Percentiles rank a stretch among this genome's conserved stretches.
These are phyloP conservation scores for Rutidosis leptorrhynchoides DNA, from an alignment of 129 eudicot genomes.

Conservation along the genomic window DNA sequence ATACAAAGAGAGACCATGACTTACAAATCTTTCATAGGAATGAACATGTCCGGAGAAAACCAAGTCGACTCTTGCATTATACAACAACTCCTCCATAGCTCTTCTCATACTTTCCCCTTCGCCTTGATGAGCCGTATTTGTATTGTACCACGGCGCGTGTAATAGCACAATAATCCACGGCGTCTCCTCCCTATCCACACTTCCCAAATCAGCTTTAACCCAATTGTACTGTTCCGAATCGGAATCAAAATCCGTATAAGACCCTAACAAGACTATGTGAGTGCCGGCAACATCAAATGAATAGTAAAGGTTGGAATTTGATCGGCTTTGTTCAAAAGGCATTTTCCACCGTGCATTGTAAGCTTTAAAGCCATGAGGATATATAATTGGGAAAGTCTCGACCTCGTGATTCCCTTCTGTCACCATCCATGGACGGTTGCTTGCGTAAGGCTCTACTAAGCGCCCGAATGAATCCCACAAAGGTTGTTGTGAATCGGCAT, in stretches of 20 bases:
- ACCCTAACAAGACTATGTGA: slow-evolving; percentile 70
- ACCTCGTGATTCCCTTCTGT: slow-evolving; percentile 83
- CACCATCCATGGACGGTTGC: slow-evolving; percentile 87
- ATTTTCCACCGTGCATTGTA: slow-evolving; percentile 77
- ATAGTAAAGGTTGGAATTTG: slow-evolving; percentile 63
- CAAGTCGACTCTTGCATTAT: slow-evolving; percentile 50
- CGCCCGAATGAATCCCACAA: slow-evolving; percentile 89
- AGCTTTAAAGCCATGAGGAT: slow-evolving; percentile 56
- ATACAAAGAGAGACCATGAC: too few relatives aligned
- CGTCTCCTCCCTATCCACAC: slow-evolving; percentile 43
- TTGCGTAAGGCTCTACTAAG: slow-evolving; percentile 75
- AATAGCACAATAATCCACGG: slow-evolving; percentile 65
- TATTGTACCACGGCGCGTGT: slow-evolving; percentile 84
- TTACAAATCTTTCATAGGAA: slow-evolving; percentile 87
- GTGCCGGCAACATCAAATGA: slow-evolving; percentile 64
- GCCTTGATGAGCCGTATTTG: slow-evolving; percentile 72
- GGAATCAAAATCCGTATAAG: slow-evolving; percentile 49
- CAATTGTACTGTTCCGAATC: slow-evolving; percentile 65
- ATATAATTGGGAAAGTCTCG: slow-evolving; percentile 52
- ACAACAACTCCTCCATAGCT: slow-evolving; percentile 66
- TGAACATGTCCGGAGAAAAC: slow-evolving; percentile 84
- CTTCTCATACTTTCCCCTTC: slow-evolving; percentile 84
- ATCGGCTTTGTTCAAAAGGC: slow-evolving; percentile 65
- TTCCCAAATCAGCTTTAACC: slow-evolving; percentile 57
- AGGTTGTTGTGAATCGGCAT: slow-evolving; percentile 70